Base-by-base conservation (phyloP, 2,329 filamentous ascomycete genomes). In the Leptographium radiaticola region DNA sequence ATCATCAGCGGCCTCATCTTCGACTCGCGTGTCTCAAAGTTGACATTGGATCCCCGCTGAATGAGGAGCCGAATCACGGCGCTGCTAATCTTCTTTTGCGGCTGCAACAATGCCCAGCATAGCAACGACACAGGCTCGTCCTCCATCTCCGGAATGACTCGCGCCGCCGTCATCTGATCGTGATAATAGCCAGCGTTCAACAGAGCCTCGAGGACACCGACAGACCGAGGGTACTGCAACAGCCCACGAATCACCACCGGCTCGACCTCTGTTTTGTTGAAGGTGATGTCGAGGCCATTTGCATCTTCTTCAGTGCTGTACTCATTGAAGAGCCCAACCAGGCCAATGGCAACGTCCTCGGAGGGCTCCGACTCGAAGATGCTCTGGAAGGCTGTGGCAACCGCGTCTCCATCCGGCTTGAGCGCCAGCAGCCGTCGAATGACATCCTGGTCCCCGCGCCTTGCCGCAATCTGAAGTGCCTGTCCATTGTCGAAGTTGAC, bases 11-110 rank as follows among this genome's bases (percentile, higher is more conserved):
- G 79, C 6, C 79, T 81, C 2, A 72, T 71, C 33, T 74, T 74
- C 11, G 79, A 80, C 0, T 69, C 18, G 4, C 68, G 66, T 0
- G 79, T 75, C 58, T 77, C 71, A 31, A 75, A 74, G 61, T 81
- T 80, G 56, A 80, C 71, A 49, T 80, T 81, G 52, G 78, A 80
- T 49, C 74, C 61, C 57, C 71, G 62, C 61, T 70, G 67, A n/a
- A 86, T 66, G 20, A 86, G 67, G 49, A 79, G 64, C 57, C 76
- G 70, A 53, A 86, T 76, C 45, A 84, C 67, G 6, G 69, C 64
- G 38, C 75, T 79, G 63, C 79, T 82, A 51, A 84, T 72, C 56
- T 74, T 75, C 63, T 84, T 84, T 58, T 83, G 78, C 0, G 79
- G 77, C 57, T 84, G 80, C 8, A 78, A 66, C 51, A 86, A 69